Conservation (phyloP, 2,329 filamentous ascomycete species). For the Blumeriella jaapii region DNA sequence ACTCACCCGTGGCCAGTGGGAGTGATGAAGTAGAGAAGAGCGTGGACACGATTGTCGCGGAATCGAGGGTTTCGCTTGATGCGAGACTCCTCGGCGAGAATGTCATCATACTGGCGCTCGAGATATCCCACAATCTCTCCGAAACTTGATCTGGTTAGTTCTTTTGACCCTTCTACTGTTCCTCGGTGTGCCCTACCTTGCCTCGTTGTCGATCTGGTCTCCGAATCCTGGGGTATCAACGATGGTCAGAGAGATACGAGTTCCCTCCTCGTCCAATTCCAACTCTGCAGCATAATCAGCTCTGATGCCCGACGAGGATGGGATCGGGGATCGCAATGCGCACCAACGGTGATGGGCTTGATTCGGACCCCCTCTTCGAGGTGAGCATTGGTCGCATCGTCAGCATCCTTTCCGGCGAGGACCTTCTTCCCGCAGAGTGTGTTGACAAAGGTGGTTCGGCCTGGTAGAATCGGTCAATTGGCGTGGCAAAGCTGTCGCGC, state of each 20-base stretch:
- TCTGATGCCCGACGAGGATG: constrained; percentile 12
- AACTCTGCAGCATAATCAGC: constrained; percentile 50
- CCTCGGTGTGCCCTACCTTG: constrained; percentile 49
- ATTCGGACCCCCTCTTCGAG: constrained; percentile 96
- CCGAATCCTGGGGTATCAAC: constrained; percentile 98
- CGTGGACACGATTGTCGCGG: constrained; percentile 97
- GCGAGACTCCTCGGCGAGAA: constrained; percentile 96
- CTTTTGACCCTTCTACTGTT: background rate
- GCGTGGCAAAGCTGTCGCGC: background rate
- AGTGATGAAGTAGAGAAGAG: constrained; percentile 98
- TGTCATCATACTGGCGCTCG: constrained; percentile 98
- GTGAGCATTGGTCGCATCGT: constrained; percentile 80
- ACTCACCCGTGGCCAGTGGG: constrained; percentile 86
- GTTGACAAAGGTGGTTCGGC: constrained; percentile 98
- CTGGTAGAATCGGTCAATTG: constrained; percentile 35
- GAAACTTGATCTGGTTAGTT: constrained; percentile 50
- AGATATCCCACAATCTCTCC: constrained; percentile 96
- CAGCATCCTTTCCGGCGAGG: constrained; percentile 80
- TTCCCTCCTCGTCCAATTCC: constrained; percentile 95
- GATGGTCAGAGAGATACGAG: constrained; percentile 93
- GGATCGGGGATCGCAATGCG: constrained; percentile 28
- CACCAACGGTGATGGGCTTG: constrained; percentile 96
- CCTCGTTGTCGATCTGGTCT: constrained; percentile 98
- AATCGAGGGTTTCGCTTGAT: constrained; percentile 99
- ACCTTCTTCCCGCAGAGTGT: constrained; percentile 95